phyloP scores from a whole-genome alignment of 164 flowering plant genomes.

The Pachysandra terminalis region DNA sequence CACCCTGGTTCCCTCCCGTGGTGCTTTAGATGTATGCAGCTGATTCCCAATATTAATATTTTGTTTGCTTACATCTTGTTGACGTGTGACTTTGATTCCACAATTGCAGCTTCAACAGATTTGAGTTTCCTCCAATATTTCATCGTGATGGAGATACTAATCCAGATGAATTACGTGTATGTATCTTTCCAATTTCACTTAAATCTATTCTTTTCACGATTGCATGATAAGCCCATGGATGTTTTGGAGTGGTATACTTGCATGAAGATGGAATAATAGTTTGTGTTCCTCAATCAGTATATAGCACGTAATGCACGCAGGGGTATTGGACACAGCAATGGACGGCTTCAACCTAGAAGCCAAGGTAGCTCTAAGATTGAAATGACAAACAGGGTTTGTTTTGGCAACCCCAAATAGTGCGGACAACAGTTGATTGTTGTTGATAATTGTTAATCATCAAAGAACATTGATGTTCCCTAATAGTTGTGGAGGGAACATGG shows the following conservation, averaged over 20 bases:
- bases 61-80: slow-evolving; percentile 3
- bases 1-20: not conserved
- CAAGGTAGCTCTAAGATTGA: not conserved
- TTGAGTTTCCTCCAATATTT: slow-evolving; percentile 93
- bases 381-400: not conserved
- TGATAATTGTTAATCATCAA: too few species aligned
- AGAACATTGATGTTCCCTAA: too few species aligned
- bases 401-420: too few species aligned
- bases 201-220: not conserved
- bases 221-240: not conserved
- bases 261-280: not conserved
- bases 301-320: not conserved
- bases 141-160: slow-evolving; percentile 78
- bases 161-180: slow-evolving; percentile 83
- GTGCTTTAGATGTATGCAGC: not conserved
- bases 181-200: slow-evolving; percentile 18
- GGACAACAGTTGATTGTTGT: too few species aligned
- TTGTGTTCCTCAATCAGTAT: not conserved
- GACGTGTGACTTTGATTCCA: slow-evolving; percentile 5
- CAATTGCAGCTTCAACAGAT: slow-evolving; percentile 80
- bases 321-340: not conserved
- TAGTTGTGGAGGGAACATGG: too few species aligned
- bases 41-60: slow-evolving; percentile 2
- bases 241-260: not conserved
- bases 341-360: not conserved